Evolutionary conservation across 2,329 filamentous ascomycete genomes (phyloP).

Genomic region (Fusarium buharicum): DNA sequence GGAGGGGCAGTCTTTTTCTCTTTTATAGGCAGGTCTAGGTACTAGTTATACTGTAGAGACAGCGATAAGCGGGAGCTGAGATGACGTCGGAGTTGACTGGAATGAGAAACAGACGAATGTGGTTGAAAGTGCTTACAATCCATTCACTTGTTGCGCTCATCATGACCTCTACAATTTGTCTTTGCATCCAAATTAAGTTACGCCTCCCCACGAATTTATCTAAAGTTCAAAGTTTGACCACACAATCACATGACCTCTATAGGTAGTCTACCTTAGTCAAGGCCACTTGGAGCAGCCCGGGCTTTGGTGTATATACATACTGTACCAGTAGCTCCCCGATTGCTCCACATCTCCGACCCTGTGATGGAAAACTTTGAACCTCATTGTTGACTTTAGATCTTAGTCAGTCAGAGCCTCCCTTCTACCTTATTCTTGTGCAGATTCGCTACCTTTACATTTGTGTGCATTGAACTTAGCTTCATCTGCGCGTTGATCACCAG

Average conservation of each 20-base stretch:
- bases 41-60: neutral
- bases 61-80: constrained; percentile 6
- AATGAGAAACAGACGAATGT: constrained; percentile 2
- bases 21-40: constrained; percentile 11
- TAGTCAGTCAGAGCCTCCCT: constrained; percentile 33
- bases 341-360: constrained; percentile 40
- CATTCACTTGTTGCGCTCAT: constrained; percentile 10
- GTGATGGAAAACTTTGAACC: constrained; percentile 45
- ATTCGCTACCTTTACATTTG: neutral
- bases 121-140: neutral
- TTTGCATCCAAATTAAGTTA: constrained; percentile 18
- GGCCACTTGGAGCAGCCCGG: constrained; percentile 12
- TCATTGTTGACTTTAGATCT: constrained; percentile 28
- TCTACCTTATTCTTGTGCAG: constrained; percentile 5
- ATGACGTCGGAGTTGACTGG: constrained; percentile 37
- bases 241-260: constrained; percentile 40
- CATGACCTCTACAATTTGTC: constrained; percentile 23
- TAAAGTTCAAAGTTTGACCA: constrained; percentile 10
- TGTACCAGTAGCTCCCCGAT: constrained; percentile 19
- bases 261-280: neutral
- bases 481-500: constrained; percentile 26
- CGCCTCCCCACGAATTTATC: constrained; percentile 16
- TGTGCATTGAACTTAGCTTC: neutral
- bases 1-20: constrained; percentile 19
- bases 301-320: constrained; percentile 1